Evolutionary conservation across 2,329 filamentous ascomycete species (phyloP), one percentile per base, ranked within the genome.

Genomic region (Colletotrichum camelliae): DNA sequence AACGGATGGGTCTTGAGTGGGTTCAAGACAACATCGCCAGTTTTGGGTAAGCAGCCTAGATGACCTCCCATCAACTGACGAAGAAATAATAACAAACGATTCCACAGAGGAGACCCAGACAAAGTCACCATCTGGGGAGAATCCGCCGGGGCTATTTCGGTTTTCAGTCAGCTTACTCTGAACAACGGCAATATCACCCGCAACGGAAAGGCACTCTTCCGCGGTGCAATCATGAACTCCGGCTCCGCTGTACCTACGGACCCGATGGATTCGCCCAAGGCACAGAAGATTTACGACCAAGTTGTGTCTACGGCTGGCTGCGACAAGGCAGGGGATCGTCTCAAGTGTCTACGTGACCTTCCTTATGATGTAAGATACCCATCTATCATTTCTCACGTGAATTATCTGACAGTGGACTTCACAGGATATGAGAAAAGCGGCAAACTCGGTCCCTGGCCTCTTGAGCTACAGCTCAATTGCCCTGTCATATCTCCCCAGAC

Each of bases 41-140:
- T 7, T 86, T 86, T 35, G 84, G 84, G 74, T 74, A 39, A 48
- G 73, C 15, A 48, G 8, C 0, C 18, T n/a, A 33, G 31, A 33
- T 7, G 1, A 15, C 9, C 4, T 18, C 4, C 10, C 18, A 24
- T 27, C 16, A 13, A 2, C 4, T 24, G 1, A 24, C 31, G 18
- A 18, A 2, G 1, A 52, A 6, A 12, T 37, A 15, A 43, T 71
- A n/a, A 71, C 60, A 7, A 10, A 7, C 9, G 12, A n/a, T 21
- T 3, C 48, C 1, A 4, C 5, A 76, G 93, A 2, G 93, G 93
- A 4, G 92, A 94, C 78, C 90, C 92, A 0, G 84, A 85, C 4
- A 91, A 91, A 75, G 91, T 94, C 4, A 93, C 92, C 0, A 90
- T 94, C 57, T 93, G 90, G 89, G 92, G 93, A 4, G 89, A 93